Evolutionary conservation across 257 asterid species (phyloP).

Genomic region (Capsicum rhomboideum): DNA sequence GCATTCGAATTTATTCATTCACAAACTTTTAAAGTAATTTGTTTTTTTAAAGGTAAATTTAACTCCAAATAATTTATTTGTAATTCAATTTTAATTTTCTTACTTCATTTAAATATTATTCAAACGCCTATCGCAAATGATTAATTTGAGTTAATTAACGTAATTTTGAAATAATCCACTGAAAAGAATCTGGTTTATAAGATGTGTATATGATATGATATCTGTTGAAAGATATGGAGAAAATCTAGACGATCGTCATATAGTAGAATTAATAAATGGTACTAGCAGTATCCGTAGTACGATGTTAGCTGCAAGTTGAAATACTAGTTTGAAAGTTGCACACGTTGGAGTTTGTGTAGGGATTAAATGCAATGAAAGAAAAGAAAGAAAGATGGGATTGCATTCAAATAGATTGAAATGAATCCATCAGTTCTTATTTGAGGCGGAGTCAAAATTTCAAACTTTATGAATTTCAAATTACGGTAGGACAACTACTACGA

Average conservation of each 20-base stretch:
- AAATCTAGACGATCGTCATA: neutral
- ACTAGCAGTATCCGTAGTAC: neutral
- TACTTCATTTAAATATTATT: no score
- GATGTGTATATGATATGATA: neutral
- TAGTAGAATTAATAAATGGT: neutral
- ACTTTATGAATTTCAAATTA: neutral
- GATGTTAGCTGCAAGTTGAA: neutral
- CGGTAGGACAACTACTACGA: no score
- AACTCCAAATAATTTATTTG: neutral
- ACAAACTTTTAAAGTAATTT: neutral
- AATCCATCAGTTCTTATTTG: neutral
- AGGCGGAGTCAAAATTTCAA: neutral
- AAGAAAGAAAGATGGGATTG: neutral
- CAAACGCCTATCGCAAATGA: neutral
- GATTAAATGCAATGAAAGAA: neutral
- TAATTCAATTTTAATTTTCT: no score
- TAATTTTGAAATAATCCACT: neutral
- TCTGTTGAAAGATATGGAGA: neutral
- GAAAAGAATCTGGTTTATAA: neutral
- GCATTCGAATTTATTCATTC: no score
- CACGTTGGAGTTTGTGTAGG: neutral
- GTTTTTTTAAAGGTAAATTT: neutral
- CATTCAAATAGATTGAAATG: neutral
- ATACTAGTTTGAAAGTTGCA: neutral
- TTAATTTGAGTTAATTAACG: neutral